These are phyloP conservation scores for Ogataea pini DNA, from an alignment of 805 yeast species.

Conservation along the genomic window DNA sequence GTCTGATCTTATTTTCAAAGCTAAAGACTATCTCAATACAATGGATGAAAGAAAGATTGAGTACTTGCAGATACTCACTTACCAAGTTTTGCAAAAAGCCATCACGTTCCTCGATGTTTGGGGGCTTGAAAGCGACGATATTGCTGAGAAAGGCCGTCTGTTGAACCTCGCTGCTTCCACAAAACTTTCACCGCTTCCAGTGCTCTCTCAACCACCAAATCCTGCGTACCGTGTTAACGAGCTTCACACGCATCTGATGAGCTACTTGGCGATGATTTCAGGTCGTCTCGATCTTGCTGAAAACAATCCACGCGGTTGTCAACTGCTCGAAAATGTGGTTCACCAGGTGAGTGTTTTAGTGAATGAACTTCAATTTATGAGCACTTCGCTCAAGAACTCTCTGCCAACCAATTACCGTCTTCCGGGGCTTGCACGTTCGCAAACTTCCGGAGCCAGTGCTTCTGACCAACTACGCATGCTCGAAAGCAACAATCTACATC, in stretches of 20 bases:
- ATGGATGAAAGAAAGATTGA: slow-evolving; percentile 58
- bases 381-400: slow-evolving; percentile 22
- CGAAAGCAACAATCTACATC: slow-evolving; percentile 41
- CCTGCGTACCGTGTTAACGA: slow-evolving; percentile 66
- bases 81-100: slow-evolving; percentile 67
- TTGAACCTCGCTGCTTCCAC: slow-evolving; percentile 1
- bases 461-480: slow-evolving; percentile 49
- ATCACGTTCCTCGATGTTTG: slow-evolving; percentile 67
- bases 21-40: slow-evolving; percentile 71
- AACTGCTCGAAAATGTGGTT: slow-evolving; percentile 60
- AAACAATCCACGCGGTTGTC: slow-evolving; percentile 70
- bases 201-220: slow-evolving; percentile 54
- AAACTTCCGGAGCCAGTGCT: slow-evolving; percentile 30
- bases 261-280: slow-evolving; percentile 64
- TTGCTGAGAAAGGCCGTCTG: slow-evolving; percentile 26
- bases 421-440: slow-evolving; percentile 29
- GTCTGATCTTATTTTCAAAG: slow-evolving; percentile 76
- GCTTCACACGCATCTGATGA: slow-evolving; percentile 56
- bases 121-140: slow-evolving; percentile 60
- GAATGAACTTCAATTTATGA: slow-evolving; percentile 50
- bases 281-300: slow-evolving; percentile 82
- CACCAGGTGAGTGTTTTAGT: slow-evolving; percentile 68
- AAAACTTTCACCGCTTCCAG: slow-evolving; percentile 37
- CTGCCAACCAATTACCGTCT: slow-evolving; percentile 28
- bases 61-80: slow-evolving; percentile 60